phyloP scores from a whole-genome alignment of 495 filamentous ascomycete genomes.

The Xylona heveae region DNA sequence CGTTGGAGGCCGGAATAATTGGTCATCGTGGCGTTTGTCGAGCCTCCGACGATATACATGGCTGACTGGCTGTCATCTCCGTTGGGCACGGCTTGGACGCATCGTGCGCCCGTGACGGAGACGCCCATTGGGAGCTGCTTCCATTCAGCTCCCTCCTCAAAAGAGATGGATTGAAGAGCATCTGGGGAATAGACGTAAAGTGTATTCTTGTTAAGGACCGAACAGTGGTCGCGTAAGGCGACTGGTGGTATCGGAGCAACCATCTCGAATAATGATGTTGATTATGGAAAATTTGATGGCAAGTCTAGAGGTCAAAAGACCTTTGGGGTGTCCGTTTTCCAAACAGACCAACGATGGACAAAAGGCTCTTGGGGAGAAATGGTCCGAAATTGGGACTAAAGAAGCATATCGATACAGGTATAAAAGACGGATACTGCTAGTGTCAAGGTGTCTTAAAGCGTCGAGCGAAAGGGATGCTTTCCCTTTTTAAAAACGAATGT shows the following conservation, averaged over 20 bases:
- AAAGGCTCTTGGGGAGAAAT: too few species aligned
- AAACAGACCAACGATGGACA: too few species aligned
- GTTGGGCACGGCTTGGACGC: constrained; percentile 40
- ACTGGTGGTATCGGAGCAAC: constrained; percentile 39
- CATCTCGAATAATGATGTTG: too few species aligned
- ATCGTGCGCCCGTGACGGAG: constrained; percentile 50
- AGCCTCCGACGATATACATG: constrained; percentile 73
- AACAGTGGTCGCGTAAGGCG: constrained; percentile 55
- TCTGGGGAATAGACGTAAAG: constrained; percentile 64
- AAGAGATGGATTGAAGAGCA: constrained; percentile 52
- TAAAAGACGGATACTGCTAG: too few species aligned
- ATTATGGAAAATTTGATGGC: too few species aligned
- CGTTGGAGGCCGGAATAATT: constrained; percentile 65
- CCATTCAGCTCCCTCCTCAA: constrained; percentile 55
- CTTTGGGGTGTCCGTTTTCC: too few species aligned
- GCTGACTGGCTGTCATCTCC: constrained; percentile 30
- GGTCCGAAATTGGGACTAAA: too few species aligned
- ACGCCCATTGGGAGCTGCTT: constrained; percentile 35
- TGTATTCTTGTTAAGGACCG: constrained; percentile 58
- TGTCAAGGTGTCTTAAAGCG: too few species aligned
- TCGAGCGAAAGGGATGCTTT: too few species aligned
- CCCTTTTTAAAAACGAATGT: too few species aligned
- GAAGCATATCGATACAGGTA: too few species aligned
- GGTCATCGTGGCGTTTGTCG: constrained; percentile 21
- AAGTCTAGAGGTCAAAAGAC: too few species aligned